These are phyloP conservation scores for Rubia balearica DNA, from an alignment of 305 asterid genomes.

Conservation along the genomic window DNA sequence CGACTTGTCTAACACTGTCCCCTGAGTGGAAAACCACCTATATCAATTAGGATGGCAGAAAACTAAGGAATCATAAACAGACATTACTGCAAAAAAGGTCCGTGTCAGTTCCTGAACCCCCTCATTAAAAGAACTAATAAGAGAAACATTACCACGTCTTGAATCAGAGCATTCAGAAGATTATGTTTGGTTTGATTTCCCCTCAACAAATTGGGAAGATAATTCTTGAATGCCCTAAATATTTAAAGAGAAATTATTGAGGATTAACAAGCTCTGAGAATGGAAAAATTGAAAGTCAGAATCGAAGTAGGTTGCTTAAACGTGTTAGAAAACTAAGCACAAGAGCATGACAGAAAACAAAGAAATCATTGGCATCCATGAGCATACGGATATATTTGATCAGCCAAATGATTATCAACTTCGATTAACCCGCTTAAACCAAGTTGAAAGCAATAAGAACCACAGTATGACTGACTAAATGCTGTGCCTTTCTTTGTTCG, in stretches of 20 bases:
- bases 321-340: not conserved
- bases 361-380: not conserved
- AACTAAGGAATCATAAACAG: slow-evolving; percentile 2
- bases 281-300: not conserved
- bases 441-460: not conserved
- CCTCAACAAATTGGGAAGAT: slow-evolving; percentile 58
- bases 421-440: not conserved
- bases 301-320: not conserved
- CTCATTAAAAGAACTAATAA: not conserved
- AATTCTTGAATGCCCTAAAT: slow-evolving; percentile 84
- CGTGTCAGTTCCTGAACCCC: not conserved
- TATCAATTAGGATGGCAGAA: slow-evolving; percentile 18
- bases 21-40: slow-evolving; percentile 38
- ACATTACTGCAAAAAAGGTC: not conserved
- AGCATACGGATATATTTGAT: not conserved
- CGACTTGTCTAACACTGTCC: slow-evolving; percentile 59
- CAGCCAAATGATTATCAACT: not conserved
- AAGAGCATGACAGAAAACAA: not conserved
- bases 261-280: slow-evolving; percentile 7
- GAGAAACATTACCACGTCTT: slow-evolving; percentile 56
- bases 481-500: not conserved
- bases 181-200: slow-evolving; percentile 44
- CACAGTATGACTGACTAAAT: not conserved
- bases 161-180: slow-evolving; percentile 45
- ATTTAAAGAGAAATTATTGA: slow-evolving; percentile 13